These are phyloP conservation scores for Zopfochytrium polystomum DNA, from an alignment of 371 early-diverging fungal genomes.

Conservation along the genomic window DNA sequence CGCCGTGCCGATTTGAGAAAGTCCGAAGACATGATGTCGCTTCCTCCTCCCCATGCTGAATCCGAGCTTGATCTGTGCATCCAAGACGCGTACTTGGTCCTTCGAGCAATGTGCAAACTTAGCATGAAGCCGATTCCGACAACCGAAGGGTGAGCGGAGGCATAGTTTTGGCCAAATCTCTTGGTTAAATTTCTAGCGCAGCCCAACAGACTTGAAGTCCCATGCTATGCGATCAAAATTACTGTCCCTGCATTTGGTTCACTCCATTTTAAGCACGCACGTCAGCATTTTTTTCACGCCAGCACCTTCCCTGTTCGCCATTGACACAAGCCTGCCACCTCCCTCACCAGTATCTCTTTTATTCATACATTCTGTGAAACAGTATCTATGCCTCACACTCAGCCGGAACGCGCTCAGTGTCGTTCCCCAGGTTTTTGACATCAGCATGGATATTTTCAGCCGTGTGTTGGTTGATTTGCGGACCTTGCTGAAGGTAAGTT, in stretches of 20 bases:
- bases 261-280: conserved; percentile 50
- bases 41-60: too few species aligned
- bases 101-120: conserved; percentile 90
- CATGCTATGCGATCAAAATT: conserved; percentile 55
- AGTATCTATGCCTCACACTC: conserved; percentile 76
- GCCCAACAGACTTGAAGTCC: conserved; percentile 50
- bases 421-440: conserved; percentile 77
- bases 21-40: too few species aligned
- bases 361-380: conserved; percentile 77
- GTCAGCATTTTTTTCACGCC: conserved; percentile 39
- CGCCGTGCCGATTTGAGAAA: too few species aligned
- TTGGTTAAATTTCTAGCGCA: background rate
- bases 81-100: conserved; percentile 81
- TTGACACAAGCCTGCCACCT: conserved; percentile 12
- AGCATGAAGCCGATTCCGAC: conserved; percentile 69
- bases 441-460: conserved; percentile 78
- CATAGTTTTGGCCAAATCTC: background rate
- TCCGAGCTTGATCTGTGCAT: conserved; percentile 38
- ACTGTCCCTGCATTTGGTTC: conserved; percentile 55
- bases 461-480: background rate
- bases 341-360: conserved; percentile 19
- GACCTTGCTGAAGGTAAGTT: background rate
- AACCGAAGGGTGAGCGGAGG: conserved; percentile 40
- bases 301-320: conserved; percentile 36
- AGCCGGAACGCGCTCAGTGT: conserved; percentile 74